Conservation (phyloP, 2,329 filamentous ascomycete genomes). For the Cercospora sp. region DNA sequence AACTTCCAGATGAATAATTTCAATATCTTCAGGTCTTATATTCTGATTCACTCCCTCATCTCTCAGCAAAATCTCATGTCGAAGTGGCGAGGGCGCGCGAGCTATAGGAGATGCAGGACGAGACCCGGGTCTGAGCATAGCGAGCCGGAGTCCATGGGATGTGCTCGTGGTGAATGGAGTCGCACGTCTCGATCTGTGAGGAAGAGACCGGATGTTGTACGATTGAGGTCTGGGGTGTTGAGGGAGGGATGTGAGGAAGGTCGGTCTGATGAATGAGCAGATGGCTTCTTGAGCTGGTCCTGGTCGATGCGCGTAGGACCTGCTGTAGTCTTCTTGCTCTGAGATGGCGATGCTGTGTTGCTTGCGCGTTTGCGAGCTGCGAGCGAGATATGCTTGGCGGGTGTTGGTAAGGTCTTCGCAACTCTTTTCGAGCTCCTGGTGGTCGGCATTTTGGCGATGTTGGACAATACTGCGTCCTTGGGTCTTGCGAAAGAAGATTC, state of each 20-base stretch:
- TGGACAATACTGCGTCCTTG: background rate
- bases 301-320: background rate
- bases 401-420: background rate
- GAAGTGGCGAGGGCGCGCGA: background rate
- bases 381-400: background rate
- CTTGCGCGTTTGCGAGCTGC: background rate
- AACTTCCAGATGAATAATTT: background rate
- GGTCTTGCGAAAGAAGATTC: background rate
- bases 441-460: background rate
- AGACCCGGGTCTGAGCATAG: background rate
- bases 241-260: background rate
- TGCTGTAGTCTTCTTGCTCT: background rate
- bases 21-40: background rate
- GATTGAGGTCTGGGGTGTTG: background rate
- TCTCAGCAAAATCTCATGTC: background rate
- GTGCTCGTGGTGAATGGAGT: background rate
- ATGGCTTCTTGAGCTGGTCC: background rate
- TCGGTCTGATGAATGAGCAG: background rate
- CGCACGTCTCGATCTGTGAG: slow-evolving; percentile 3
- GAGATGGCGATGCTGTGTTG: background rate
- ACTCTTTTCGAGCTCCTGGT: background rate
- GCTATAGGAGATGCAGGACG: background rate
- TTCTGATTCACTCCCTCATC: background rate
- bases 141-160: background rate
- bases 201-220: slow-evolving; percentile 4